These are phyloP conservation scores for Escallonia rubra DNA, from an alignment of 129 eudicot species.

Conservation along the genomic window DNA sequence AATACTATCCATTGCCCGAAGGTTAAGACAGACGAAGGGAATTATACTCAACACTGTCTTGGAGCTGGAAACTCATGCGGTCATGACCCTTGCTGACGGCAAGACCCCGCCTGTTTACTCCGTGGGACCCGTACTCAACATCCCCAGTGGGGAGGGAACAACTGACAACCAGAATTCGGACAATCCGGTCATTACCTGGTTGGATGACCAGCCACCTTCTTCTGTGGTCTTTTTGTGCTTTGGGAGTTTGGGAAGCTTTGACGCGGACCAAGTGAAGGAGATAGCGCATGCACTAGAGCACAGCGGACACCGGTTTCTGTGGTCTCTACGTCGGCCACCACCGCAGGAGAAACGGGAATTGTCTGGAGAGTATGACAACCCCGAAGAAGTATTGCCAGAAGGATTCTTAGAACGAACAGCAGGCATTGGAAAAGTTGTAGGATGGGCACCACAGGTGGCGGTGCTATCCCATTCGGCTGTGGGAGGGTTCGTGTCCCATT, in stretches of 20 bases:
- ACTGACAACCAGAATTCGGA: neutral
- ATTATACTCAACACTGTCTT: neutral
- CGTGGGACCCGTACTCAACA: neutral
- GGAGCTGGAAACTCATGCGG: neutral
- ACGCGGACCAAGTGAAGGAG: constrained; percentile 4
- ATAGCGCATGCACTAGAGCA: neutral
- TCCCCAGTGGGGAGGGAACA: neutral
- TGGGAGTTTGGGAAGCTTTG: constrained; percentile 1
- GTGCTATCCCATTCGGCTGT: neutral
- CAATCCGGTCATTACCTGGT: neutral
- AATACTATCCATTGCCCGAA: neutral
- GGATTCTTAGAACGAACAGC: constrained; percentile 1
- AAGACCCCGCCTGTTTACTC: neutral
- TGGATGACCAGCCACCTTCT: neutral
- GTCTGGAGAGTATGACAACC: neutral
- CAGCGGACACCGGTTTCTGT: constrained; percentile 1
- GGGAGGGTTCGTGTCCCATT: neutral
- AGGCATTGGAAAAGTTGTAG: neutral
- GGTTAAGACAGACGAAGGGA: neutral
- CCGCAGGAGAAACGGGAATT: neutral
- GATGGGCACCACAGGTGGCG: neutral
- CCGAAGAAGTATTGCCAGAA: neutral
- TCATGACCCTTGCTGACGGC: neutral
- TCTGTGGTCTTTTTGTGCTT: neutral
- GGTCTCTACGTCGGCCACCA: neutral